Evolutionary conservation across 2,329 filamentous ascomycete species (phyloP).

Genomic region (Sporothrix euskadiensis): DNA sequence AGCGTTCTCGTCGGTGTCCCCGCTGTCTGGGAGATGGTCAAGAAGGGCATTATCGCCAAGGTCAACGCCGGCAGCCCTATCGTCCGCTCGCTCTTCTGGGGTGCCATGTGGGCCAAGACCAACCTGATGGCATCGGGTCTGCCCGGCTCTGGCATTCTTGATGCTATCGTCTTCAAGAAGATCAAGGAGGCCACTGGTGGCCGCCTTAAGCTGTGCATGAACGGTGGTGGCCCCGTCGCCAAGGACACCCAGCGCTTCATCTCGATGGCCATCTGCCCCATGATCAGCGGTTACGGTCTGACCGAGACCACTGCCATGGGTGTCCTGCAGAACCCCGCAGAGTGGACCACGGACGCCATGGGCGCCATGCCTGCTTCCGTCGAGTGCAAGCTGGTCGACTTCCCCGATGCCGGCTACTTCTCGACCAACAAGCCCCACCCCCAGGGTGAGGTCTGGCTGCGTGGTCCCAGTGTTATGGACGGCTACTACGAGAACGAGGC

Average conservation of each 20-base stretch:
- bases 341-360: constrained; percentile 73
- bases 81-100: constrained; percentile 73
- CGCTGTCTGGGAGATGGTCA: constrained; percentile 86
- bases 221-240: constrained; percentile 80
- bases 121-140: constrained; percentile 55
- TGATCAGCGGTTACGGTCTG: constrained; percentile 86
- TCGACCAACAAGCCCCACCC: constrained; percentile 72
- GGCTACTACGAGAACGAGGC: constrained; percentile 77
- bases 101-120: constrained; percentile 55
- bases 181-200: constrained; percentile 88
- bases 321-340: constrained; percentile 70
- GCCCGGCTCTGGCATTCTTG: constrained; percentile 68
- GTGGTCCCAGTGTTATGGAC: constrained; percentile 68
- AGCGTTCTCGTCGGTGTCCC: constrained; percentile 84
- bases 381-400: constrained; percentile 85
- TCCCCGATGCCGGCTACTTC: constrained; percentile 77
- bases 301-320: constrained; percentile 83
- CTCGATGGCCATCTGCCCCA: constrained; percentile 82
- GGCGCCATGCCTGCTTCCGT: constrained; percentile 72
- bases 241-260: constrained; percentile 86
- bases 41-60: constrained; percentile 82
- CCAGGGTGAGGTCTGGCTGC: constrained; percentile 87
- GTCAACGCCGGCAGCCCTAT: constrained; percentile 68
- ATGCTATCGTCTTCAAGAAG: constrained; percentile 84
- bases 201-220: constrained; percentile 76